Percentiles rank a stretch among this genome's conserved stretches.
Evolutionary conservation across 1,139 yeast species (phyloP).

Genomic region (Oligophagozyma castellii): DNA sequence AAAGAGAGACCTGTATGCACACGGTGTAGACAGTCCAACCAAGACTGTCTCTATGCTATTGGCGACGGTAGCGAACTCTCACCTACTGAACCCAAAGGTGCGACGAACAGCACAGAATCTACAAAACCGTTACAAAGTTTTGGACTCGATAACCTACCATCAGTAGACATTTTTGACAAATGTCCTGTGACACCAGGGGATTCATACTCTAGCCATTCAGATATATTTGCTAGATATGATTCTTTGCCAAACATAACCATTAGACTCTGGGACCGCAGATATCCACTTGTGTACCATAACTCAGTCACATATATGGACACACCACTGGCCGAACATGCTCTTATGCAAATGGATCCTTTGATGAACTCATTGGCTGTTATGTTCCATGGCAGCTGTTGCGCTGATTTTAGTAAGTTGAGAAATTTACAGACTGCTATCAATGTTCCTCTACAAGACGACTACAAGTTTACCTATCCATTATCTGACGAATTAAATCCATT

Average conservation of each 20-base stretch:
- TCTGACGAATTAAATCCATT: conserved; percentile 1
- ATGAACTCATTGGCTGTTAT: conserved; percentile 8
- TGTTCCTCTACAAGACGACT: background rate
- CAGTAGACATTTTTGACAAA: no score
- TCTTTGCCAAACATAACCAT: background rate
- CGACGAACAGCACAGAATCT: no score
- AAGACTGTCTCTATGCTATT: no score
- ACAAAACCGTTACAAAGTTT: background rate
- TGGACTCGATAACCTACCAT: no score
- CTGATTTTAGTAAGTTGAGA: background rate
- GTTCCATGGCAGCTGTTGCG: conserved; percentile 8
- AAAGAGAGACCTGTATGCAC: conserved; percentile 10
- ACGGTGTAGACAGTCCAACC: conserved; percentile 6
- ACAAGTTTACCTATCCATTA: background rate
- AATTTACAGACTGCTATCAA: background rate
- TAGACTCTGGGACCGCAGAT: conserved; percentile 9
- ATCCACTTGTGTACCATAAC: conserved; percentile 8
- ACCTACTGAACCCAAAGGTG: no score
- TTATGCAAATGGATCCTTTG: conserved; percentile 9
- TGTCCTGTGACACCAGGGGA: no score
- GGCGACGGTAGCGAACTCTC: no score
- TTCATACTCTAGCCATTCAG: background rate
- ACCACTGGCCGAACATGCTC: conserved; percentile 9
- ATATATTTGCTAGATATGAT: background rate
- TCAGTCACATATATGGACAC: conserved; percentile 9